These are phyloP conservation scores for Aspergillus asperescens DNA, from an alignment of 495 filamentous ascomycete species.

Conservation along the genomic window DNA sequence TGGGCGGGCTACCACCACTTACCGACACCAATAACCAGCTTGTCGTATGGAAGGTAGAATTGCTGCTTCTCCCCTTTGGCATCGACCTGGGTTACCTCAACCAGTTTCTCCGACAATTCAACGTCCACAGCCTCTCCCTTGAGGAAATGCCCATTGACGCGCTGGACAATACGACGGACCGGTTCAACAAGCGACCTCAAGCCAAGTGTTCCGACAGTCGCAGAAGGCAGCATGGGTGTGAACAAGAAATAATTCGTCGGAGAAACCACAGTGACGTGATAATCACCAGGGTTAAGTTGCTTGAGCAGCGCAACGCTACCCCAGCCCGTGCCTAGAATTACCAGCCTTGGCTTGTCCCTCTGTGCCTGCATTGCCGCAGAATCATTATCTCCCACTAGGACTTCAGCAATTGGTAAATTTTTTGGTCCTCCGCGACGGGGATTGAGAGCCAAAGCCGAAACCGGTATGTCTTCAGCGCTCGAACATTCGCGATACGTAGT, in stretches of 20 bases:
- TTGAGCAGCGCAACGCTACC: slow-evolving; percentile 90
- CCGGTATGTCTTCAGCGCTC: slow-evolving; percentile 63
- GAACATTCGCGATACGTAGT: slow-evolving; percentile 74
- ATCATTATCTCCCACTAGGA: slow-evolving; percentile 83
- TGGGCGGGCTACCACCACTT: slow-evolving; percentile 20
- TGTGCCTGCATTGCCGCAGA: slow-evolving; percentile 57
- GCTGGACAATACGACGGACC: slow-evolving; percentile 72
- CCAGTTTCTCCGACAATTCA: slow-evolving; percentile 82
- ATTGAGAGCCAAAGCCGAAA: slow-evolving; percentile 75
- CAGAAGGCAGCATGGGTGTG: slow-evolving; percentile 94
- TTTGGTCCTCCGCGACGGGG: slow-evolving; percentile 88
- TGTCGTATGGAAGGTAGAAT: slow-evolving; percentile 98
- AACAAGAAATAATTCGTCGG: slow-evolving; percentile 96
- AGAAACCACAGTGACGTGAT: slow-evolving; percentile 90
- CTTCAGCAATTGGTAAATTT: slow-evolving; percentile 87
- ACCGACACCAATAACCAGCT: slow-evolving; percentile 92
- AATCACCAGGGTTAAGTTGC: slow-evolving; percentile 80
- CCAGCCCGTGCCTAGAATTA: slow-evolving; percentile 93
- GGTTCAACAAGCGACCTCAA: slow-evolving; percentile 89
- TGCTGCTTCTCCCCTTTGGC: slow-evolving; percentile 61
- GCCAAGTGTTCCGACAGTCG: slow-evolving; percentile 92
- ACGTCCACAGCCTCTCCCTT: slow-evolving; percentile 81
- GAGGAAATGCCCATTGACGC: slow-evolving; percentile 81
- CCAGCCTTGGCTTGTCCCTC: slow-evolving; percentile 84
- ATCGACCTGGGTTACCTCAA: slow-evolving; percentile 75